Percentiles rank a stretch among this genome's conserved stretches.
Conservation (phyloP, 116 monocot genomes). For the Trichopus zeylanicus region DNA sequence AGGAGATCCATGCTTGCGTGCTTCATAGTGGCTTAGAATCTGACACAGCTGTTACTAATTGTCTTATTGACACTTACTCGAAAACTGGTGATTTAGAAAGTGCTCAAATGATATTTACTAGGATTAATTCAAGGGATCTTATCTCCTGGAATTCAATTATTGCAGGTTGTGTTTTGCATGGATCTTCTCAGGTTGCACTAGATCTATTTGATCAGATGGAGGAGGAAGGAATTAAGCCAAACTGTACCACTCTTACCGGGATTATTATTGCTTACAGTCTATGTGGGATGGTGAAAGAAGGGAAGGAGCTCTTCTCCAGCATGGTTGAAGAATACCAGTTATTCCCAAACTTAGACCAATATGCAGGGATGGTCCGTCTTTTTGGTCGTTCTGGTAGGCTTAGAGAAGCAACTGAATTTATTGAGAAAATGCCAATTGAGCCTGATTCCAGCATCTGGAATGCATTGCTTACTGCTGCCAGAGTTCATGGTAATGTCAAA, state of each 20-base stretch:
- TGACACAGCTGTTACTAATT: slow-evolving; percentile 42
- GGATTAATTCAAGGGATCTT: slow-evolving; percentile 30
- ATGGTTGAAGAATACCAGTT: slow-evolving; percentile 36
- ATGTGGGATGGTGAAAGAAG: slow-evolving; percentile 52
- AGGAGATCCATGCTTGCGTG: slow-evolving; percentile 70
- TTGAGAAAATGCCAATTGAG: slow-evolving; percentile 44
- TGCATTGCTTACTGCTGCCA: slow-evolving; percentile 40
- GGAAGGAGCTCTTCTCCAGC: slow-evolving; percentile 34
- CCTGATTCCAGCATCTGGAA: slow-evolving; percentile 46
- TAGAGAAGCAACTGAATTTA: slow-evolving; percentile 42
- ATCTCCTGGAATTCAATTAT: slow-evolving; percentile 78
- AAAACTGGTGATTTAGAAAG: slow-evolving; percentile 52
- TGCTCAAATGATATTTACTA: slow-evolving; percentile 42
- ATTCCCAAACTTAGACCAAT: slow-evolving; percentile 33
- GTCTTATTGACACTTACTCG: slow-evolving; percentile 53
- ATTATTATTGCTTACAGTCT: slow-evolving; percentile 45
- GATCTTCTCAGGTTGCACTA: slow-evolving; percentile 24
- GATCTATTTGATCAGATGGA: slow-evolving; percentile 51
- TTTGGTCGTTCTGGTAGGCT: slow-evolving; percentile 47
- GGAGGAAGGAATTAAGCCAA: slow-evolving; percentile 31
- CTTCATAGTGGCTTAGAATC: slow-evolving; percentile 29
- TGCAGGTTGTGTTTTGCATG: slow-evolving; percentile 51
- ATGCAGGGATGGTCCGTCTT: slow-evolving; percentile 48
- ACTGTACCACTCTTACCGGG: slow-evolving; percentile 36
- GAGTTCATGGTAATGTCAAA: slow-evolving; percentile 37